phyloP scores from a whole-genome alignment of 768 basidiomycete genomes.

The Strobilomyces dryophilus region DNA sequence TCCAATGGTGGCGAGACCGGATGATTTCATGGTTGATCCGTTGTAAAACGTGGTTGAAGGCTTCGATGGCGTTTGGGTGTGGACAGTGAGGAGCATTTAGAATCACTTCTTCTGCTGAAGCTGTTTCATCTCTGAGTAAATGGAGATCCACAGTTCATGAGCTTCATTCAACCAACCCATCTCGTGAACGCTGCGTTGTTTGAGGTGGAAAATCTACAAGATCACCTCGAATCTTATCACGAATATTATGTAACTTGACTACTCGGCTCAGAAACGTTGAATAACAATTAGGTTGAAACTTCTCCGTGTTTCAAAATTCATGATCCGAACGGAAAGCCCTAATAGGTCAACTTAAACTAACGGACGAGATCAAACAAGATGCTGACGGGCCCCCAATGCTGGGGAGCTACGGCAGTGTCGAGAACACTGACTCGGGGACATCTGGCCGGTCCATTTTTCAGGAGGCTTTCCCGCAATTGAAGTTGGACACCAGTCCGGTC shows the following conservation, averaged over 20 bases:
- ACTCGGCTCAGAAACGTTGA: slow-evolving; percentile 8
- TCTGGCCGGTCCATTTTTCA: slow-evolving; percentile 15
- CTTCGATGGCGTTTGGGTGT: slow-evolving; percentile 55
- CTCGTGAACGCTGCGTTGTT: slow-evolving; percentile 5
- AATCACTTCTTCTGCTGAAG: slow-evolving; percentile 50
- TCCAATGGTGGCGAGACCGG: slow-evolving; percentile 66
- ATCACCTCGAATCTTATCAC: slow-evolving; percentile 19
- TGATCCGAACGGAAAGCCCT: slow-evolving; percentile 17
- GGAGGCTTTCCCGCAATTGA: slow-evolving; percentile 6
- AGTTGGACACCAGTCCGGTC: slow-evolving; percentile 3
- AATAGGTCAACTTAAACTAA: slow-evolving; percentile 8
- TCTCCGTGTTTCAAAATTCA: slow-evolving; percentile 24
- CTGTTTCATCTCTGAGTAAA: slow-evolving; percentile 33
- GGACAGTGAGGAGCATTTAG: slow-evolving; percentile 61
- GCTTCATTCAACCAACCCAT: slow-evolving; percentile 24
- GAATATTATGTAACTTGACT: slow-evolving; percentile 15
- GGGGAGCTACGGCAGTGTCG: slow-evolving; percentile 20
- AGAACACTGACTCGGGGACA: slow-evolving; percentile 8
- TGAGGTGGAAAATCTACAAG: neutral
- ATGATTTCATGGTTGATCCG: slow-evolving; percentile 63
- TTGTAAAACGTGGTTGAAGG: slow-evolving; percentile 52
- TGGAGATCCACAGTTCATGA: neutral
- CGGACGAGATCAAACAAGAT: slow-evolving; percentile 2
- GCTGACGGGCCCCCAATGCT: neutral
- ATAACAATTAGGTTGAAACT: slow-evolving; percentile 26